Percentiles rank a stretch among this genome's conserved stretches.
Evolutionary conservation across 345 rosid genomes (phyloP).

Genomic region (Hirschfeldia incana): DNA sequence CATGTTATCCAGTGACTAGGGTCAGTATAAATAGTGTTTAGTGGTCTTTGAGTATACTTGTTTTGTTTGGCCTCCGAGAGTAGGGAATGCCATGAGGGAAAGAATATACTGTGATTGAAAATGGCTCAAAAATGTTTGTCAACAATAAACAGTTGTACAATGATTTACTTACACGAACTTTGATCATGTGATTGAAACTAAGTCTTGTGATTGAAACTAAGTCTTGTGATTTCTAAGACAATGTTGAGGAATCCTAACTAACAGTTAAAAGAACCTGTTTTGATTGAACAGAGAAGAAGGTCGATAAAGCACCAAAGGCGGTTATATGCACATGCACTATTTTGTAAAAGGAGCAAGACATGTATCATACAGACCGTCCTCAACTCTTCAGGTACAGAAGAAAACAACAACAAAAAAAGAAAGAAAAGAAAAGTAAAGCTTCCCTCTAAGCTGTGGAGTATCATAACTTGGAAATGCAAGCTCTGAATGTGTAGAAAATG

Average conservation of each 20-base stretch:
- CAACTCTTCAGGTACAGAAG: constrained; percentile 50
- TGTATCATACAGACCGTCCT: constrained; percentile 26
- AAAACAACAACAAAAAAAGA: constrained; percentile 15
- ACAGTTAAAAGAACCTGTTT: constrained; percentile 2
- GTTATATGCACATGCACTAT: constrained; percentile 83
- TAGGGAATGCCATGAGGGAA: neutral
- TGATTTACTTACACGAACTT: neutral
- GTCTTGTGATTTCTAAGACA: neutral
- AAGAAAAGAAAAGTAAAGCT: constrained; percentile 30
- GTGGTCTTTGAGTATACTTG: constrained; percentile 10
- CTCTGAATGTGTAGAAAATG: constrained; percentile 36
- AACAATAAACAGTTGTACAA: neutral
- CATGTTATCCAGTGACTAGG: neutral
- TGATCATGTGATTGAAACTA: neutral
- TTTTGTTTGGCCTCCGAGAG: neutral
- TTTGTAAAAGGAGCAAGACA: constrained; percentile 49
- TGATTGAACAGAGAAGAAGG: constrained; percentile 76
- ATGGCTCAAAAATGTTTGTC: neutral
- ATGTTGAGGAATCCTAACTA: neutral
- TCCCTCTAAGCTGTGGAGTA: constrained; percentile 35
- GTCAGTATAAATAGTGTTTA: constrained; percentile 5
- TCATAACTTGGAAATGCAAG: constrained; percentile 15
- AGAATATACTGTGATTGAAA: neutral
- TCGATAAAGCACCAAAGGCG: constrained; percentile 67
- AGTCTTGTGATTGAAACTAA: neutral